These are phyloP conservation scores for Suillus americanus DNA, from an alignment of 768 basidiomycete genomes.

Conservation along the genomic window DNA sequence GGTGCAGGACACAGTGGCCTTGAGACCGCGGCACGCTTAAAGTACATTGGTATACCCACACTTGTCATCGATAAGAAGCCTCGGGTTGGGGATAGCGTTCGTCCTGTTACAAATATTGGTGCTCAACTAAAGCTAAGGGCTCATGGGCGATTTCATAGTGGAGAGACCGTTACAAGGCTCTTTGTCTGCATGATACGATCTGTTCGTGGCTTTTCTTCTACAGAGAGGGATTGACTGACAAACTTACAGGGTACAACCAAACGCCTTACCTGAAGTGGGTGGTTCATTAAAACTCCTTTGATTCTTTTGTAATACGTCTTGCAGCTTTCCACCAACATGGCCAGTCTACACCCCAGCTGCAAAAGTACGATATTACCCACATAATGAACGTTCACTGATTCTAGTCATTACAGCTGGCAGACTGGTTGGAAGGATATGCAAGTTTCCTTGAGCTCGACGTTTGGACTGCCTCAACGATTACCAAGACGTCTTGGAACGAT, in stretches of 20 bases:
- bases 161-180: constrained; percentile 34
- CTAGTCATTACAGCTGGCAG: constrained; percentile 46
- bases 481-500: constrained; percentile 37
- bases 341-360: constrained; percentile 49
- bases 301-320: neutral
- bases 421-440: constrained; percentile 66
- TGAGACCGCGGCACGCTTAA: constrained; percentile 63
- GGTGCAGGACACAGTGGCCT: constrained; percentile 72
- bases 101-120: neutral
- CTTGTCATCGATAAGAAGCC: constrained; percentile 58
- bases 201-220: constrained; percentile 31
- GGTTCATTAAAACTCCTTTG: neutral
- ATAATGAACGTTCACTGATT: neutral
- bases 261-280: constrained; percentile 55
- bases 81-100: constrained; percentile 48
- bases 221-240: neutral
- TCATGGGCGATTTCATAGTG: constrained; percentile 32
- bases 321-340: constrained; percentile 59
- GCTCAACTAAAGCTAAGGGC: neutral
- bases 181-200: constrained; percentile 54
- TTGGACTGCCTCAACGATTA: constrained; percentile 54
- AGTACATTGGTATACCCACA: constrained; percentile 51
- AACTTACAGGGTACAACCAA: constrained; percentile 46
- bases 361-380: constrained; percentile 35
- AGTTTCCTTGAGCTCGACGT: constrained; percentile 59